Evolutionary conservation across 129 eudicot genomes (phyloP).

Genomic region (Silybum marianum): DNA sequence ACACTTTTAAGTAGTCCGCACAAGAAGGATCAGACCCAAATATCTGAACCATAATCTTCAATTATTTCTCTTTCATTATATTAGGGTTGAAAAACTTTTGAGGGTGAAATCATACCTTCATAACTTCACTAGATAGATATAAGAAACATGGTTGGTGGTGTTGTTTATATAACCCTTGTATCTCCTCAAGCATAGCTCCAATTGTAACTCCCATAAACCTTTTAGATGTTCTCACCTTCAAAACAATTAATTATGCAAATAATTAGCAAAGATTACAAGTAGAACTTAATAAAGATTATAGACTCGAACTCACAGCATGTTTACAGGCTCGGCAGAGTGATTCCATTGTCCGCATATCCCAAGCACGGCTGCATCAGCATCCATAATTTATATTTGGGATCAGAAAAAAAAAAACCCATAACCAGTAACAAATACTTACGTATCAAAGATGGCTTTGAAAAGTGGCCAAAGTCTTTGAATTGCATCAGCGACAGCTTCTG

Average conservation of each 20-base stretch:
- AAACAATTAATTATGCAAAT: constrained; percentile 23
- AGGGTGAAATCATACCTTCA: constrained; percentile 57
- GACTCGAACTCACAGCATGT: constrained; percentile 84
- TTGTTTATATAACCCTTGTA: constrained; percentile 82
- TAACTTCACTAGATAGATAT: constrained; percentile 97
- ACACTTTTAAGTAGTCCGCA: constrained; percentile 72
- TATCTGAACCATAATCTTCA: constrained; percentile 61
- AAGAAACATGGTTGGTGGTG: constrained; percentile 98
- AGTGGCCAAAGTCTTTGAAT: constrained; percentile 97
- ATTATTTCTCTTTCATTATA: constrained; percentile 1
- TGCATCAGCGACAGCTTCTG: constrained; percentile 99
- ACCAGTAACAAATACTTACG: constrained; percentile 43
- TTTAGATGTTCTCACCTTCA: constrained; percentile 93
- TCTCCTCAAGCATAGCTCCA: constrained; percentile 98
- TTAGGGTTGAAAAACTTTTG: not conserved
- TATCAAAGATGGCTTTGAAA: constrained; percentile 92
- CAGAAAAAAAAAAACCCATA: not conserved
- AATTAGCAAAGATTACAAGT: not conserved
- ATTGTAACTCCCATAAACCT: constrained; percentile 93
- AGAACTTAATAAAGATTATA: not conserved
- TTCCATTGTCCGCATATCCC: constrained; percentile 99
- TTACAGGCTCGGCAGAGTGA: constrained; percentile 99
- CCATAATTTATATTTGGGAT: not conserved
- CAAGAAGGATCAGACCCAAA: constrained; percentile 98
- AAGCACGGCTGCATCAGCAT: constrained; percentile 79